Evolutionary conservation across 768 basidiomycete species (phyloP), one percentile per base, ranked within the genome.

Genomic region (Piloderma croceum): DNA sequence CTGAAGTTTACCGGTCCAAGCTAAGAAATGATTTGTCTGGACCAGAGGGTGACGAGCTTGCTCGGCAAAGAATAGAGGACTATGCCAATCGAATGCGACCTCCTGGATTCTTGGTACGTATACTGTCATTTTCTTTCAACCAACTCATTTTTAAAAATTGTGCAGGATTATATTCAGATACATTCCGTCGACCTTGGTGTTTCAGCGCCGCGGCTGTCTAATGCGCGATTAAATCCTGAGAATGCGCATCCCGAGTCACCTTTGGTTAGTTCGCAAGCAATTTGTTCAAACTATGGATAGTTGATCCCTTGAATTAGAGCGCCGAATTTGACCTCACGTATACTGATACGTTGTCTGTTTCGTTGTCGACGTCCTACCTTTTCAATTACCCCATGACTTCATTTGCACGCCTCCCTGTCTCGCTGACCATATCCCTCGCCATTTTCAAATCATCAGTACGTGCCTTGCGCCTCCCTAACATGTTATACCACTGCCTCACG

Each of bases 291-390:
- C n/a, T n/a, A n/a, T n/a, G n/a, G n/a, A n/a, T n/a, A n/a, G n/a
- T n/a, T n/a, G n/a, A n/a, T n/a, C n/a, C n/a, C n/a, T n/a, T n/a
- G n/a, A n/a, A n/a, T n/a, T n/a, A n/a, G n/a, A n/a, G n/a, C n/a
- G 80, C 81, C 34, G 81, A 90, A 59, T 81, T 94, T 37, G 89
- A 90, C 51, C 67, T 93, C 53, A 74, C 77, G 38, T 98, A 97
- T 56, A 71, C 73, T 5, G 96, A 98, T 59, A 79, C 79, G 6
- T 51, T 91, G 31, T 89, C 91, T 3, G 67, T 97, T 47, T 93
- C 81, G 19, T 73, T 81, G 42, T 97, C 77, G 45, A 94, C 77
- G 19, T 90, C 78, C 42, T 89, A 79, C 61, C 76, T 82, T 42
- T 90, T 79, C 71, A 91, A 81, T 65, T 96, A 85, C 62, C 91